A percentile compares a stretch with the other conserved stretches of the same genome.
Evolutionary conservation across 163 green algal species (phyloP).

Genomic region (Chloroidium sp.): DNA sequence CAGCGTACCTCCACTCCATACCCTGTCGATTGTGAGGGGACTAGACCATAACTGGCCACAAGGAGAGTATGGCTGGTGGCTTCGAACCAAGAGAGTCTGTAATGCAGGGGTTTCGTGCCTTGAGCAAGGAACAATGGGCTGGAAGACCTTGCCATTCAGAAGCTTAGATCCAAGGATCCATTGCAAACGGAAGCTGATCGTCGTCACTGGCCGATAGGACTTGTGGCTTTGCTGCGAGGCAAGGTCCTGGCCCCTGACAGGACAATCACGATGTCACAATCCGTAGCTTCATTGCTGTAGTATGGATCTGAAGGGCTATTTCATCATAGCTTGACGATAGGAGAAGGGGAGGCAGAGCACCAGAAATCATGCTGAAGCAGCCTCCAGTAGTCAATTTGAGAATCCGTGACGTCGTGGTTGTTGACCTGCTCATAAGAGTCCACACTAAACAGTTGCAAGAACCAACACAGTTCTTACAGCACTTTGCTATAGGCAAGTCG

Average conservation of each 20-base stretch:
- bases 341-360: slow-evolving; percentile 15
- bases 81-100: too few relatives aligned
- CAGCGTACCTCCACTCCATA: too few relatives aligned
- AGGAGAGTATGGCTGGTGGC: too few relatives aligned
- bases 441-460: too few relatives aligned
- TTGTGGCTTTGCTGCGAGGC: slow-evolving; percentile 56
- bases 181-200: slow-evolving; percentile 40
- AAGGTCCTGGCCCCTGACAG: slow-evolving; percentile 56
- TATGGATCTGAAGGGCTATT: not conserved
- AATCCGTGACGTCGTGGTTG: slow-evolving; percentile 53
- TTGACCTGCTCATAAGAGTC: slow-evolving; percentile 30
- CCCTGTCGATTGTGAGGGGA: too few relatives aligned
- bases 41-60: too few relatives aligned
- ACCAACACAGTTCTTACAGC: too few relatives aligned
- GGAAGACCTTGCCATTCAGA: slow-evolving; percentile 4
- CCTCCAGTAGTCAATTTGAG: slow-evolving; percentile 8
- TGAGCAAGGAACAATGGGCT: too few relatives aligned
- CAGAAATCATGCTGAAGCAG: slow-evolving; percentile 64
- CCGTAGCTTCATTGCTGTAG: too few relatives aligned
- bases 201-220: slow-evolving; percentile 61
- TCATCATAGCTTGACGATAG: not conserved
- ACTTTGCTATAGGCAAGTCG: too few relatives aligned
- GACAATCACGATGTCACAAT: not conserved
- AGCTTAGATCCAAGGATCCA: slow-evolving; percentile 7
- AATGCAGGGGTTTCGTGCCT: too few relatives aligned